These are phyloP conservation scores for Blastobotrys malaysiensis DNA, from an alignment of 1,139 yeast species.

Conservation along the genomic window DNA sequence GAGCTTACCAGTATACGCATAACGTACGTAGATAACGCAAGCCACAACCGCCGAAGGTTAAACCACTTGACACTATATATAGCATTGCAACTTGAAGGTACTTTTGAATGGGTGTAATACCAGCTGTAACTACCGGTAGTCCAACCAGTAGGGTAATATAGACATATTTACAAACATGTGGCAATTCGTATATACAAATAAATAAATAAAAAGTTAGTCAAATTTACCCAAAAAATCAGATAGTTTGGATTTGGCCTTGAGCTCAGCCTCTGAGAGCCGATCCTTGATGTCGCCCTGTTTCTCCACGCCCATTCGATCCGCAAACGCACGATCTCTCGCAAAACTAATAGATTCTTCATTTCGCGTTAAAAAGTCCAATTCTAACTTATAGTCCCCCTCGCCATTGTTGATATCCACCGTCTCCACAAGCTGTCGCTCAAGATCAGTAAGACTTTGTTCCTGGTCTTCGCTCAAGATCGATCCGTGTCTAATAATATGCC, in stretches of 20 bases:
- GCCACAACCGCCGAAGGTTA: too few species aligned
- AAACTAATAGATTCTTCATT: constrained; percentile 10
- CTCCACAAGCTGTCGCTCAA: constrained; percentile 14
- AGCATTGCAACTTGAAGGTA: too few species aligned
- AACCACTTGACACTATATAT: too few species aligned
- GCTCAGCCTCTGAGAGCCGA: constrained; percentile 12
- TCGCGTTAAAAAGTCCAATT: constrained; percentile 12
- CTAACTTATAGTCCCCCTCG: constrained; percentile 11
- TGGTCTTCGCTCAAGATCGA: background rate
- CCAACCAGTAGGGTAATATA: too few species aligned
- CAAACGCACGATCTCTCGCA: constrained; percentile 13
- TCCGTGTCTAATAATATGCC: constrained; percentile 12
- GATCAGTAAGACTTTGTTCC: constrained; percentile 9
- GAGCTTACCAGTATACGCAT: too few species aligned
- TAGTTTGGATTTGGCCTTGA: constrained; percentile 7
- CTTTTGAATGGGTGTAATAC: too few species aligned
- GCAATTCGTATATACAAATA: background rate
- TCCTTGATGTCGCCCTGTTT: constrained; percentile 11
- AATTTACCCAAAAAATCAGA: background rate
- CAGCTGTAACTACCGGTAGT: too few species aligned
- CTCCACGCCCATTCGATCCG: constrained; percentile 10
- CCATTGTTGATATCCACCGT: constrained; percentile 4
- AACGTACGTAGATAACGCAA: too few species aligned
- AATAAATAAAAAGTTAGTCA: background rate
- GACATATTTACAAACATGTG: background rate